Evolutionary conservation across 257 asterid species (phyloP), one percentile per base, ranked within the genome.

Genomic region (Leptodermis oblonga): DNA sequence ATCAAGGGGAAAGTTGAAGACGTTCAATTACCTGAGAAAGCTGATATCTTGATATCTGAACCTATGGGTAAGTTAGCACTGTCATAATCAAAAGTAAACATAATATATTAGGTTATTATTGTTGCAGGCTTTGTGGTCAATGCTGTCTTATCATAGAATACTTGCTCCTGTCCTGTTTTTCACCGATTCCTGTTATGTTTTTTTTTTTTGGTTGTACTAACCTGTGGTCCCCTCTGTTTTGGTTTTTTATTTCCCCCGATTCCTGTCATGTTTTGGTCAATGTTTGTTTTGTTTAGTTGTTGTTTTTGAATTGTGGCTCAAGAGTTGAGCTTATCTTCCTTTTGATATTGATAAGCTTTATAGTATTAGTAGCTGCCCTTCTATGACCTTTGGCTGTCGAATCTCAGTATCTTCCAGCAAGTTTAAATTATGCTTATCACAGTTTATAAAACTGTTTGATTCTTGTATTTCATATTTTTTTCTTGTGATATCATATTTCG

Each of bases 1-100:
- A 82, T 94, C 70, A 85, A 87, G 83, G 98, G 99, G 45, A 91
- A 94, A 86, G 96, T 94, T 69, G 99, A 94, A 83, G 99, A 94
- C 20, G 89, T 87, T 63, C 97, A 89, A 72, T 79, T 94, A 78
- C 98, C 97, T 49, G 96, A 91, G 81, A 88, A 91, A 80, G 99
- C 96, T 53, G 99, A 94, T 80, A 88, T 94, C 74, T 84, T 94
- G 80, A 91, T 94, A 37, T 94, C 99, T 75, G 99, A 94, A 76
- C 99, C 99, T 72, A 94, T 94, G 99, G 98, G 98, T 94, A 84
- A 74, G 88, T 70, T 70, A 62, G 20, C 48, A n/a, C 33, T 14
- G 28, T 60, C 30, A 46, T 14, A 36, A 31, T 49, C n/a, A 49
- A 36, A 36, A 45, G 31, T 30, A n/a, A 23, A 13, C 23, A 3